Percentiles rank a stretch among this genome's conserved stretches.
These are phyloP conservation scores for Hypoxylon sp. DNA, from an alignment of 2,329 filamentous ascomycete genomes.

Conservation along the genomic window DNA sequence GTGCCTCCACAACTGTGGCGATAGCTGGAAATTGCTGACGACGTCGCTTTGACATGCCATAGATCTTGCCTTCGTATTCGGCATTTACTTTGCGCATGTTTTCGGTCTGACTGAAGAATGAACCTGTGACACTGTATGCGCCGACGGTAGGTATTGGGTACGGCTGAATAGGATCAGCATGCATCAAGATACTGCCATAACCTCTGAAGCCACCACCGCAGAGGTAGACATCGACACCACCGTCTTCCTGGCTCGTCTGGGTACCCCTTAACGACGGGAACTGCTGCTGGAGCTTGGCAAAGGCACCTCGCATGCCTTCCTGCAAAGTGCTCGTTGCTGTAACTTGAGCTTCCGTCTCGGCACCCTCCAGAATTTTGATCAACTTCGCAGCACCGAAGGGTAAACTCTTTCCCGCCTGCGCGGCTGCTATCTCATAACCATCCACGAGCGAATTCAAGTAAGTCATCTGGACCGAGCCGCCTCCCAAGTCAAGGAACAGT, in stretches of 20 bases:
- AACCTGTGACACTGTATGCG: slow-evolving; percentile 77
- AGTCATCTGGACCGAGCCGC: slow-evolving; percentile 77
- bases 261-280: slow-evolving; percentile 69
- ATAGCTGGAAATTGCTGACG: slow-evolving; percentile 88
- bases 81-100: slow-evolving; percentile 68
- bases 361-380: slow-evolving; percentile 63
- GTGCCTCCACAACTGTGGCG: slow-evolving; percentile 81
- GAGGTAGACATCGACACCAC: slow-evolving; percentile 80
- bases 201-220: slow-evolving; percentile 92
- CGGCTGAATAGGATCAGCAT: slow-evolving; percentile 77
- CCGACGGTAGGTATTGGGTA: slow-evolving; percentile 90
- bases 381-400: slow-evolving; percentile 74
- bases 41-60: slow-evolving; percentile 84
- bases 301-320: slow-evolving; percentile 71
- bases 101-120: slow-evolving; percentile 70
- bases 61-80: slow-evolving; percentile 70
- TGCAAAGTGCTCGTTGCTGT: slow-evolving; percentile 70
- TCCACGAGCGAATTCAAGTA: slow-evolving; percentile 68
- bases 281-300: slow-evolving; percentile 64
- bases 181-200: slow-evolving; percentile 92
- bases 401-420: slow-evolving; percentile 69
- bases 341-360: slow-evolving; percentile 59
- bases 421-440: slow-evolving; percentile 68
- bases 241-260: slow-evolving; percentile 46
- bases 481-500: slow-evolving; percentile 89